Evolutionary conservation across 768 basidiomycete species (phyloP).

Genomic region (Calocybe cyanea): DNA sequence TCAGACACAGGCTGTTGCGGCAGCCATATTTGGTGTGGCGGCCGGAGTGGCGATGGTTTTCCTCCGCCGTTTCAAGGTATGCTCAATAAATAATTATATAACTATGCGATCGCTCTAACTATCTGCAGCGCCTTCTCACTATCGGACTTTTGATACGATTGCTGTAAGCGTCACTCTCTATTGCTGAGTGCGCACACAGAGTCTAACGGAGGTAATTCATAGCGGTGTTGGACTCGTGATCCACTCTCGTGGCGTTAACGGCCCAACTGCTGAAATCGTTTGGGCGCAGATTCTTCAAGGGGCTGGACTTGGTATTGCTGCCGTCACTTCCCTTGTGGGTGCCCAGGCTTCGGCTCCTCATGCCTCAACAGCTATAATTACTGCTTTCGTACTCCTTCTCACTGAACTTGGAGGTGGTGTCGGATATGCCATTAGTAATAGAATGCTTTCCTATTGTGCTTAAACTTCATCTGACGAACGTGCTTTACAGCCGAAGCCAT

Average conservation of each 20-base stretch:
- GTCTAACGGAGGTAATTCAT: background rate
- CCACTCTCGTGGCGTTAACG: conserved; percentile 62
- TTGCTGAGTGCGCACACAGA: background rate
- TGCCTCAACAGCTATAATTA: conserved; percentile 61
- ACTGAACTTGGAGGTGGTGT: conserved; percentile 68
- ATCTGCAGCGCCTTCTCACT: conserved; percentile 41
- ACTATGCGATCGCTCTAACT: background rate
- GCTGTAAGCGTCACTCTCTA: conserved; percentile 24
- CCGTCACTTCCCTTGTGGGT: conserved; percentile 50
- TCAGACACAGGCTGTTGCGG: conserved; percentile 52
- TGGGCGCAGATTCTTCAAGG: conserved; percentile 71
- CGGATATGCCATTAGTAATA: conserved; percentile 56
- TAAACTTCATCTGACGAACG: background rate
- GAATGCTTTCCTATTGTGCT: background rate
- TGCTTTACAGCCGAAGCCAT: conserved; percentile 49
- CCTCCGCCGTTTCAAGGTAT: conserved; percentile 53
- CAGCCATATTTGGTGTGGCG: conserved; percentile 60
- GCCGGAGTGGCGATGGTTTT: conserved; percentile 57
- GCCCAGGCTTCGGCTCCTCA: conserved; percentile 67
- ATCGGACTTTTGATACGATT: conserved; percentile 57
- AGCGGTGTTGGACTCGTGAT: conserved; percentile 69
- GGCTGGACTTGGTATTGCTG: conserved; percentile 68
- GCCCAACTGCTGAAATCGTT: conserved; percentile 52
- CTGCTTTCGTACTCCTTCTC: conserved; percentile 61
- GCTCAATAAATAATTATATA: background rate